Conservation (phyloP, 2,329 filamentous ascomycete genomes). For the Neopestalotiopsis sp. region DNA sequence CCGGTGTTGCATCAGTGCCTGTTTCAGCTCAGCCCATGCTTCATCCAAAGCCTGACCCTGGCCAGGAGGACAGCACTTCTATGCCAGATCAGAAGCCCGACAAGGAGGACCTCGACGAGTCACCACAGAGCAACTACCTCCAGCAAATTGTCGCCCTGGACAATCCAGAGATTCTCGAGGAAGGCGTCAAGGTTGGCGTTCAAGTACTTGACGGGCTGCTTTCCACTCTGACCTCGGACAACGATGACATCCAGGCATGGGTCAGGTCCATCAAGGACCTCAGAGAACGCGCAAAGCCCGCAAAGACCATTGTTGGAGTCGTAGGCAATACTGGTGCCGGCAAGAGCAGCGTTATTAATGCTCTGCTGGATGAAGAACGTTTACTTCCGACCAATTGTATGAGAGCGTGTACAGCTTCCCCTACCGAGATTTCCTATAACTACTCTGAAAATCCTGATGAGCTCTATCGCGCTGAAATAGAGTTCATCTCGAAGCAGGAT, state of each 20-base stretch:
- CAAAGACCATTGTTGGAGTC: constrained; percentile 22
- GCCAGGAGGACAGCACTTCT: neutral
- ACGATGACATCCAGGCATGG: neutral
- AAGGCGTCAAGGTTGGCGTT: neutral
- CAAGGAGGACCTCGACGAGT: neutral
- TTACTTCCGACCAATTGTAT: constrained; percentile 46
- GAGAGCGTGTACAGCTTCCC: constrained; percentile 33
- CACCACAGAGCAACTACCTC: neutral
- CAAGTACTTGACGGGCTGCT: neutral
- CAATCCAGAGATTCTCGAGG: neutral
- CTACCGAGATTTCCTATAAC: constrained; percentile 35
- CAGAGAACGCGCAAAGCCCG: neutral
- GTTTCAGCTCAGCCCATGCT: neutral
- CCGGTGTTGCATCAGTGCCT: neutral
- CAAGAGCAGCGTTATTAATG: constrained; percentile 31
- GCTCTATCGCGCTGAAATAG: constrained; percentile 29
- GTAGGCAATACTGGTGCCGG: constrained; percentile 28
- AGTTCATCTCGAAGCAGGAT: constrained; percentile 32
- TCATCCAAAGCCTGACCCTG: neutral
- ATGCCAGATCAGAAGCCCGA: neutral
- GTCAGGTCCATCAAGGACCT: constrained; percentile 7
- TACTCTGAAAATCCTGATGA: constrained; percentile 29
- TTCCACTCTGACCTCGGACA: constrained; percentile 8
- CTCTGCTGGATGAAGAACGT: constrained; percentile 33
- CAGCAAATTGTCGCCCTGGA: neutral